Evolutionary conservation across 306 rosid genomes (phyloP).

Genomic region (Ceratonia siliqua): DNA sequence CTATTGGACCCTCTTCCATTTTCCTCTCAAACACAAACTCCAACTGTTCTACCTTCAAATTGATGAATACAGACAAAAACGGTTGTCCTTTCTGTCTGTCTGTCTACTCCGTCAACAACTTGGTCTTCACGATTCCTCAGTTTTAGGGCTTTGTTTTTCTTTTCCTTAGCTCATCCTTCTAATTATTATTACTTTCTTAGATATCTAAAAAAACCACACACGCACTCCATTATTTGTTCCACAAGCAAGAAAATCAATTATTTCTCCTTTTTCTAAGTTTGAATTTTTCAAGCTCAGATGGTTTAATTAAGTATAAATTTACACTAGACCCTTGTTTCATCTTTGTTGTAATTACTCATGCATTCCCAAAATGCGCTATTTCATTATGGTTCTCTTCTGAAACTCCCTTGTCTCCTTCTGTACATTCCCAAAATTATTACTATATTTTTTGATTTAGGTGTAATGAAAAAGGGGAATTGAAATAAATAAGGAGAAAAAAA

Average conservation of each 20-base stretch:
- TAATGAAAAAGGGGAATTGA: not conserved
- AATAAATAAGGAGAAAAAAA: constrained; percentile 8
- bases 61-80: constrained; percentile 45
- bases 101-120: constrained; percentile 1
- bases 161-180: no score
- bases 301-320: not conserved
- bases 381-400: not conserved
- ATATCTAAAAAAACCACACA: not conserved
- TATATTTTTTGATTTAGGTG: constrained; percentile 29
- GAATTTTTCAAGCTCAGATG: not conserved
- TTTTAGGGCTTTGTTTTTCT: not conserved
- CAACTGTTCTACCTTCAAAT: constrained; percentile 5
- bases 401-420: constrained; percentile 39
- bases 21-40: constrained; percentile 1
- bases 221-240: not conserved
- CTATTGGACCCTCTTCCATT: not conserved
- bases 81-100: constrained; percentile 25
- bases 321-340: not conserved
- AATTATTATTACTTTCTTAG: not conserved
- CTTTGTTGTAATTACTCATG: no score
- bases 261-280: not conserved
- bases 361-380: not conserved
- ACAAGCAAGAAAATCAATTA: not conserved
- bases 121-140: not conserved
- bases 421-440: constrained; percentile 55